phyloP scores from a whole-genome alignment of 1,139 yeast species.

The Yamadazyma oceani region DNA sequence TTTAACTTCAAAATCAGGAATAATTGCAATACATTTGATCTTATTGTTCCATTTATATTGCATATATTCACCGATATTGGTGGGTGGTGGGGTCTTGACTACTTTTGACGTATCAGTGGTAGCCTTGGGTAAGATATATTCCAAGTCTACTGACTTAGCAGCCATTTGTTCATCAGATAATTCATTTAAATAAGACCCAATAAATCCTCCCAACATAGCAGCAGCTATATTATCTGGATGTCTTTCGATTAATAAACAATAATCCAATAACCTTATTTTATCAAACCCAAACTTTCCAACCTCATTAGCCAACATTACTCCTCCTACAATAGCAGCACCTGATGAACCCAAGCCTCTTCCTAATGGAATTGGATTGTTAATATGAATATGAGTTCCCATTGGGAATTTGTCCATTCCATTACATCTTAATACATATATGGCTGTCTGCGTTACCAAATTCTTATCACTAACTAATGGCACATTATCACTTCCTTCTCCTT shows the following conservation, averaged over 20 bases:
- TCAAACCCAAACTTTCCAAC: constrained; percentile 71
- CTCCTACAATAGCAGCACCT: constrained; percentile 99
- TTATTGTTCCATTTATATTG: constrained; percentile 79
- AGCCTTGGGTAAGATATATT: constrained; percentile 78
- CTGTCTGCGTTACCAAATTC: constrained; percentile 88
- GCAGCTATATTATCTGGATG: constrained; percentile 99
- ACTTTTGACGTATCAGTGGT: constrained; percentile 56
- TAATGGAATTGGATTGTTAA: constrained; percentile 87
- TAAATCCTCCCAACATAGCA: constrained; percentile 98
- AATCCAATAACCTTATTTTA: constrained; percentile 85
- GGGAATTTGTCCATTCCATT: constrained; percentile 77
- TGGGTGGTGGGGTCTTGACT: constrained; percentile 58
- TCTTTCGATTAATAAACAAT: constrained; percentile 93
- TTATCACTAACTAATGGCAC: constrained; percentile 78
- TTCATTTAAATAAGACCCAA: constrained; percentile 89
- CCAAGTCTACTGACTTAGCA: constrained; percentile 78
- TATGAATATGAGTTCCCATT: constrained; percentile 76
- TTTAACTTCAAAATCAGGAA: constrained; percentile 91
- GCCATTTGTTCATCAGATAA: constrained; percentile 67
- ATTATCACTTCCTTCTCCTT: constrained; percentile 70
- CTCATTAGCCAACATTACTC: constrained; percentile 88
- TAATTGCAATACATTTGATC: constrained; percentile 84
- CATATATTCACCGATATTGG: constrained; percentile 83
- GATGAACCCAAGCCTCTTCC: constrained; percentile 97
- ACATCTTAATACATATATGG: constrained; percentile 84